These are phyloP conservation scores for Trichoderma koningiopsis DNA, from an alignment of 2,329 filamentous ascomycete genomes.

Conservation along the genomic window DNA sequence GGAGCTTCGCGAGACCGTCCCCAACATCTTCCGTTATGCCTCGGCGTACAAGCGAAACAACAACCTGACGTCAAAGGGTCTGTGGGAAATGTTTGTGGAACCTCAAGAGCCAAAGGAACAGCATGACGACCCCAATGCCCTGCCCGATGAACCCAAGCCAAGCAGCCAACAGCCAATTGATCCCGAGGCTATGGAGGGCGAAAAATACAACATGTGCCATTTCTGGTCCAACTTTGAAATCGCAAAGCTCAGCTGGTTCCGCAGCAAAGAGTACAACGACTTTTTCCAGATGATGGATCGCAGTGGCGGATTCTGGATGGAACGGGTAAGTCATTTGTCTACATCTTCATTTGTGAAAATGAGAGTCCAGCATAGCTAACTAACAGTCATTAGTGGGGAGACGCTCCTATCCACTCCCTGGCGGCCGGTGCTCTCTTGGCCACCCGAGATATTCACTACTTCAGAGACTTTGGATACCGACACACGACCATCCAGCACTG, in stretches of 20 bases:
- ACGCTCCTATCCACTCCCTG: constrained; percentile 96
- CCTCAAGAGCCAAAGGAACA: constrained; percentile 66
- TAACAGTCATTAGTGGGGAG: constrained; percentile 74
- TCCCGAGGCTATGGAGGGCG: constrained; percentile 91
- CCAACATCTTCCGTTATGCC: constrained; percentile 98
- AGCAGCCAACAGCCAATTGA: constrained; percentile 79
- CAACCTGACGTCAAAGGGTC: constrained; percentile 84
- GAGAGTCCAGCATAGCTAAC: background rate
- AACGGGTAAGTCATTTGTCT: constrained; percentile 66
- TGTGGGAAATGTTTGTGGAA: constrained; percentile 99
- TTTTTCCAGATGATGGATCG: constrained; percentile 99
- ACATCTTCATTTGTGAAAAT: background rate
- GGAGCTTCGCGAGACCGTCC: constrained; percentile 94
- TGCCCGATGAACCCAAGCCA: constrained; percentile 83
- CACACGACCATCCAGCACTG: constrained; percentile 99
- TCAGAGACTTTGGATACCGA: constrained; percentile 97
- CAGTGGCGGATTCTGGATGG: constrained; percentile 98
- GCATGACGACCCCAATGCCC: constrained; percentile 64
- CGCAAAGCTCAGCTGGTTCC: constrained; percentile 90
- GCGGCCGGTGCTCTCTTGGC: constrained; percentile 86
- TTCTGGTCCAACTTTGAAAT: constrained; percentile 99
- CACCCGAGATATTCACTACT: constrained; percentile 90
- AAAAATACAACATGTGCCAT: constrained; percentile 99
- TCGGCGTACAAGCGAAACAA: constrained; percentile 94
- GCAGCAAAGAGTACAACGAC: constrained; percentile 94